Conservation (phyloP, 495 filamentous ascomycete species). For the Beverwykella pulmonaria region DNA sequence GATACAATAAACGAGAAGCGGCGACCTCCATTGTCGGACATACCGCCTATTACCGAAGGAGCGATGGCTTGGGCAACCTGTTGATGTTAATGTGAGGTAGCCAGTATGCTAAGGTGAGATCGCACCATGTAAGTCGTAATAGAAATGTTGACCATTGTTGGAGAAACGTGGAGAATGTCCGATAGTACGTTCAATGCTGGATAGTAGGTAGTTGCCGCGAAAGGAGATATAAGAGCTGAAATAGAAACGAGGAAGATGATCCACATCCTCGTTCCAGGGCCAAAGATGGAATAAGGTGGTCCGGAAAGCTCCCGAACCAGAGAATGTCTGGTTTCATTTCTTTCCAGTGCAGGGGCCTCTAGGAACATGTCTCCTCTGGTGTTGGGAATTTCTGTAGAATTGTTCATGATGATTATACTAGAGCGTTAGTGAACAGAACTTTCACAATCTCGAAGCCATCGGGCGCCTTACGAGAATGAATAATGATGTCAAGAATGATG, state of each 20-base stretch:
- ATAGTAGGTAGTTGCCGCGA: conserved; percentile 41
- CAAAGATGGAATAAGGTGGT: conserved; percentile 44
- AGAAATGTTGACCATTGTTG: conserved; percentile 40
- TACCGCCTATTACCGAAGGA: conserved; percentile 42
- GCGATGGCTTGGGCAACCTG: conserved; percentile 47
- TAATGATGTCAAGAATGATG: no score
- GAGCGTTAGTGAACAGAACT: no score
- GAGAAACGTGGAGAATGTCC: conserved; percentile 35
- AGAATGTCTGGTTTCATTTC: not conserved
- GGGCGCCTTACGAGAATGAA: no score
- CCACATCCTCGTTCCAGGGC: conserved; percentile 33
- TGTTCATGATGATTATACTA: not conserved
- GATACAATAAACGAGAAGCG: conserved; percentile 39
- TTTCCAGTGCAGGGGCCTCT: not conserved
- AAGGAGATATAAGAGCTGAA: conserved; percentile 41
- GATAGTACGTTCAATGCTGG: conserved; percentile 42
- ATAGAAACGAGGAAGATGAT: conserved; percentile 41
- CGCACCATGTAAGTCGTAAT: conserved; percentile 48
- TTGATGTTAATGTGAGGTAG: conserved; percentile 1
- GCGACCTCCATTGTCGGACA: conserved; percentile 43
- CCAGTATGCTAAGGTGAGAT: not conserved
- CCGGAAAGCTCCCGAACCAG: conserved; percentile 15
- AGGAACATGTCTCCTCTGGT: not conserved
- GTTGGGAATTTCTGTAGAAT: not conserved
- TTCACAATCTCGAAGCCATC: no score